phyloP scores from a whole-genome alignment of 2,329 filamentous ascomycete species.

The Arthrobotrys conoides region DNA sequence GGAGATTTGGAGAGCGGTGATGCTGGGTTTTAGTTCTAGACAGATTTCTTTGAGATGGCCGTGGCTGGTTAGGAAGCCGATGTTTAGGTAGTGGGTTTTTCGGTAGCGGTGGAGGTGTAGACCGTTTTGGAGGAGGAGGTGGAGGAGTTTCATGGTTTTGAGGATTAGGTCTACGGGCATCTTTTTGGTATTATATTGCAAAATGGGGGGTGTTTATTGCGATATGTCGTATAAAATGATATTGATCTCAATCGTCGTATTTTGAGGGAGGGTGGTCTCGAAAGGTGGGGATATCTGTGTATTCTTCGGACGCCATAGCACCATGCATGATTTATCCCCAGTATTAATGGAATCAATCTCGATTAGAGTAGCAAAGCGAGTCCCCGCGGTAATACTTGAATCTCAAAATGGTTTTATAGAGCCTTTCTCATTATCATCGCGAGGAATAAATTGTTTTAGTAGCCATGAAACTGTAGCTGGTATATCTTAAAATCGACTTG shows the following conservation, averaged over 20 bases:
- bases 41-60: slow-evolving; percentile 12
- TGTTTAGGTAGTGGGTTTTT: slow-evolving; percentile 26
- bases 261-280: too few relatives aligned
- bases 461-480: background rate
- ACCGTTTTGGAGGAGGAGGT: background rate
- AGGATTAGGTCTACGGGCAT: slow-evolving; percentile 31
- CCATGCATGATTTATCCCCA: too few relatives aligned
- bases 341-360: background rate
- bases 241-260: too few relatives aligned
- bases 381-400: background rate
- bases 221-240: too few relatives aligned
- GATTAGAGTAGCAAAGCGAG: background rate
- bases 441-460: slow-evolving; percentile 3
- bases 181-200: background rate
- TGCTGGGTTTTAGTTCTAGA: slow-evolving; percentile 19
- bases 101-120: background rate
- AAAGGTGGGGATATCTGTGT: too few relatives aligned
- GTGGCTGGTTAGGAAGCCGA: slow-evolving; percentile 24
- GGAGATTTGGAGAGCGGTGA: slow-evolving; percentile 12
- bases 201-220: too few relatives aligned
- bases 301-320: too few relatives aligned
- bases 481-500: background rate
- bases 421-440: background rate
- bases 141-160: slow-evolving; percentile 27
- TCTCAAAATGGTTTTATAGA: background rate